These are phyloP conservation scores for Aspergillus sp. DNA, from an alignment of 2,329 filamentous ascomycete species.

Conservation along the genomic window DNA sequence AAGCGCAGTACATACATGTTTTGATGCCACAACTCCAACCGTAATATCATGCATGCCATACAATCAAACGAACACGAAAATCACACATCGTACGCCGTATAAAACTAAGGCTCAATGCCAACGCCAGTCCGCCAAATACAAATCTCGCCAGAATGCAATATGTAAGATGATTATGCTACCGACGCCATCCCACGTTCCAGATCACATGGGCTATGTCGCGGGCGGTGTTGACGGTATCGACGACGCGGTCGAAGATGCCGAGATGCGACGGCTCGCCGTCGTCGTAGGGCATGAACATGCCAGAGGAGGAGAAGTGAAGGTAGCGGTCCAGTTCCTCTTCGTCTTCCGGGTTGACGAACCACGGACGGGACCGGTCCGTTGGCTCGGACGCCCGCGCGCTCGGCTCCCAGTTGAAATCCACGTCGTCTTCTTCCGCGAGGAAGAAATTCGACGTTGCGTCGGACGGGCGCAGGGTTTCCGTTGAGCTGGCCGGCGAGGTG, in stretches of 20 bases:
- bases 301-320: slow-evolving; percentile 75
- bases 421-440: slow-evolving; percentile 56
- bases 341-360: slow-evolving; percentile 37
- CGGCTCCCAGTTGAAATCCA: slow-evolving; percentile 46
- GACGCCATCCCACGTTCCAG: slow-evolving; percentile 64
- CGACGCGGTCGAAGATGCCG: slow-evolving; percentile 72
- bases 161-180: slow-evolving; percentile 31
- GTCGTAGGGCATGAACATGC: slow-evolving; percentile 88
- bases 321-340: slow-evolving; percentile 58
- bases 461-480: slow-evolving; percentile 74
- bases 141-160: not conserved
- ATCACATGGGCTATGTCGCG: slow-evolving; percentile 64
- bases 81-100: too few species aligned
- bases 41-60: too few species aligned
- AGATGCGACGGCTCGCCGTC: slow-evolving; percentile 63
- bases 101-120: too few species aligned
- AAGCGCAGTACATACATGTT: too few species aligned
- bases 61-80: too few species aligned
- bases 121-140: not conserved
- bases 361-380: slow-evolving; percentile 21
- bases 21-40: too few species aligned
- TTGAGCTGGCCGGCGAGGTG: slow-evolving; percentile 71
- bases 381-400: slow-evolving; percentile 15
- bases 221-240: slow-evolving; percentile 71
- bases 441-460: slow-evolving; percentile 65